These are phyloP conservation scores for Claviceps cyperi DNA, from an alignment of 2,329 filamentous ascomycete genomes.

Conservation along the genomic window DNA sequence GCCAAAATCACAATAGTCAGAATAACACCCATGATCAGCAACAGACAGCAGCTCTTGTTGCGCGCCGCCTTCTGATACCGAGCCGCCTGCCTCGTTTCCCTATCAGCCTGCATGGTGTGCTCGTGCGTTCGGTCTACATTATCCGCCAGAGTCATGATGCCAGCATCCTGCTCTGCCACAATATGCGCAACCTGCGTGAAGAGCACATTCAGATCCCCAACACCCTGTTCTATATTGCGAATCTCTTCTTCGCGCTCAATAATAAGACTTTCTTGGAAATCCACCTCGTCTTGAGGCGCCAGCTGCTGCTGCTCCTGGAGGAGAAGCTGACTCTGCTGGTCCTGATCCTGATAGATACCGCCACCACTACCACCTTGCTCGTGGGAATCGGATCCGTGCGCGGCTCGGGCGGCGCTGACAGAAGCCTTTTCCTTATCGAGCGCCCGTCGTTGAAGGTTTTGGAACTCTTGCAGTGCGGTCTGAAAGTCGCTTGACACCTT, in stretches of 20 bases:
- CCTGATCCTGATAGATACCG: constrained; percentile 19
- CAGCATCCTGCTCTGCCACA: constrained; percentile 79
- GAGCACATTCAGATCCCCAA: constrained; percentile 88
- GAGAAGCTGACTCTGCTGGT: constrained; percentile 17
- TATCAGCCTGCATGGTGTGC: constrained; percentile 72
- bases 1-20: constrained; percentile 81
- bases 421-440: constrained; percentile 87
- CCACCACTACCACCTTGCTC: constrained; percentile 10
- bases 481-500: constrained; percentile 92
- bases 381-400: constrained; percentile 45
- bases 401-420: constrained; percentile 66
- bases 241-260: constrained; percentile 95
- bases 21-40: constrained; percentile 80
- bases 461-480: constrained; percentile 77
- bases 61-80: constrained; percentile 91
- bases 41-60: constrained; percentile 83
- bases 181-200: constrained; percentile 98
- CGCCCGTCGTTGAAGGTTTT: constrained; percentile 75
- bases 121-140: constrained; percentile 75
- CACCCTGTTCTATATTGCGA: constrained; percentile 90
- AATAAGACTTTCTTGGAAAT: constrained; percentile 93
- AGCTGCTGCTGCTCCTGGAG: constrained; percentile 56
- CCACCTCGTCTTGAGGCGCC: constrained; percentile 84
- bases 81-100: constrained; percentile 72
- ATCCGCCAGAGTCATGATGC: constrained; percentile 73